A percentile compares a stretch with the other conserved stretches of the same genome.
Conservation (phyloP, 352 stramenopile genomes). For the Globisporangium abappressorium region DNA sequence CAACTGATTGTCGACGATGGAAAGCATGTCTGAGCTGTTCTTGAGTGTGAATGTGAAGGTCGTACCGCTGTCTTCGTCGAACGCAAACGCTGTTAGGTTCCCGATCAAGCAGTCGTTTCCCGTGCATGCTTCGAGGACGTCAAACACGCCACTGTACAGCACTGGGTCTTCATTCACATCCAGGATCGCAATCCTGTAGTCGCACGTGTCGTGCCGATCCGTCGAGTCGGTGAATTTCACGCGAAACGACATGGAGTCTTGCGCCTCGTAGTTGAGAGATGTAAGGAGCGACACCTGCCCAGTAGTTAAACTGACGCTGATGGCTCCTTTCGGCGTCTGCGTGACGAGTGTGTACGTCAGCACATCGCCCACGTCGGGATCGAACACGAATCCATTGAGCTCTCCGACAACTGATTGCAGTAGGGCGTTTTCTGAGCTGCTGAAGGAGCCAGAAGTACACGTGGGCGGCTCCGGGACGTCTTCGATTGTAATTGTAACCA, state of each 20-base stretch:
- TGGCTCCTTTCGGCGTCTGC: not conserved
- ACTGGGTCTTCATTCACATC: conserved; percentile 47
- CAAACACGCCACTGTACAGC: conserved; percentile 36
- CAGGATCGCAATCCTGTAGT: conserved; percentile 38
- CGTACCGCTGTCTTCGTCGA: conserved; percentile 42
- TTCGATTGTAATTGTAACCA: conserved; percentile 28
- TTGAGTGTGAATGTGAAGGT: conserved; percentile 31
- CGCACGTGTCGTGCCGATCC: conserved; percentile 31
- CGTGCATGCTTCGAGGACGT: conserved; percentile 44
- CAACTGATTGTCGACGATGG: conserved; percentile 3
- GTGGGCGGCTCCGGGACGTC: conserved; percentile 41
- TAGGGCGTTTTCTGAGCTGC: conserved; percentile 23
- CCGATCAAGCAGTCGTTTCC: conserved; percentile 41
- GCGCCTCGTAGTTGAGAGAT: conserved; percentile 40
- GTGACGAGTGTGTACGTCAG: conserved; percentile 11
- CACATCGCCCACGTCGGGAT: conserved; percentile 1
- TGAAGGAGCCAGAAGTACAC: conserved; percentile 28
- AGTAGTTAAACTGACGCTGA: conserved; percentile 6
- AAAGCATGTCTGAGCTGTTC: conserved; percentile 10
- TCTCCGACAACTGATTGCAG: conserved; percentile 4
- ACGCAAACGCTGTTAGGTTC: conserved; percentile 32
- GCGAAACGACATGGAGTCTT: conserved; percentile 33
- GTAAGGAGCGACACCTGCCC: conserved; percentile 24
- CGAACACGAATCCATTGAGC: conserved; percentile 1
- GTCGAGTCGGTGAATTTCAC: conserved; percentile 45